Evolutionary conservation across 2,329 filamentous ascomycete genomes (phyloP), one percentile per base, ranked within the genome.

Genomic region (Phyllosticta ampelicida): DNA sequence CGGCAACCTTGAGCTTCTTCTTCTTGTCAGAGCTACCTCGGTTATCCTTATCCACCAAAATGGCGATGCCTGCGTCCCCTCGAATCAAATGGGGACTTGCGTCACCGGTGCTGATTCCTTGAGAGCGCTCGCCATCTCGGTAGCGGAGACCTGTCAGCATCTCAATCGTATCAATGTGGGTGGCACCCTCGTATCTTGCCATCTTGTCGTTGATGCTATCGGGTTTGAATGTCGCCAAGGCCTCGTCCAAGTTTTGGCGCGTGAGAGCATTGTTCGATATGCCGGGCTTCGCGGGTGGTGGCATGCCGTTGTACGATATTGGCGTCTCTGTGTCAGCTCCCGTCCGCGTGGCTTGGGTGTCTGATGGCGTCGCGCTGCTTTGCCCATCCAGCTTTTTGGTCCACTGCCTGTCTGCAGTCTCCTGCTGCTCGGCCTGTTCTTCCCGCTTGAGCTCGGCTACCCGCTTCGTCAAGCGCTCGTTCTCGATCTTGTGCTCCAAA

Each of bases 401-500:
- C 77, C 82, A 85, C 51, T 84, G 79, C 49, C 58, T 61, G 60
- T 84, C 80, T 55, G 83, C 80, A 59, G 84, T 81, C 60, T 87
- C 86, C 13, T 44, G 23, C 16, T 80, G 79, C 61, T 95, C 91
- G 57, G 91, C 88, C 59, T 86, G 84, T 70, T 96, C 92, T 71
- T 96, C 92, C 61, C 82, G 81, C 64, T 88, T 89, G 57, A 96
- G 77, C 72, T 95, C 90, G 18, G 86, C 85, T 61, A 97, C 95
- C 50, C 89, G 84, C 65, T 89, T 87, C 66, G 84, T 85, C 53
- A 97, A 74, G 4, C 91, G 83, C 74, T 96, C 90, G 66, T 96
- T 96, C 71, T 96, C 92, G 57, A 96, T 92, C 73, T 96, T 96
- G 75, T 96, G 91, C 70, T 97, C 92, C 26, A 97, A 78, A 66